phyloP scores from a whole-genome alignment of 345 rosid genomes.

The Anacardium occidentale region DNA sequence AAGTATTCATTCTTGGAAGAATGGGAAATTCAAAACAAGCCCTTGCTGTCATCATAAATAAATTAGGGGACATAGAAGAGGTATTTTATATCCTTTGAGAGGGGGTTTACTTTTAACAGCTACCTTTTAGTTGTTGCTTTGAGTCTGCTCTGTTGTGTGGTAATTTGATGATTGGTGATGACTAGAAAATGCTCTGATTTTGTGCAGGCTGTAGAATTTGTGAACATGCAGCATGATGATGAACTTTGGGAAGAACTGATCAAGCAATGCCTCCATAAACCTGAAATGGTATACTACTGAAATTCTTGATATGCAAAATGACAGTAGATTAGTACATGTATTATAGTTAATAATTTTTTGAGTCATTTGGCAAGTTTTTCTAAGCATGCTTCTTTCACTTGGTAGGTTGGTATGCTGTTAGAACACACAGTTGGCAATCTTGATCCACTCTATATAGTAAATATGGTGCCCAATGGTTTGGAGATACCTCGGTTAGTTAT shows the following conservation, averaged over 20 bases:
- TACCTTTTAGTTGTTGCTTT: constrained; percentile 14
- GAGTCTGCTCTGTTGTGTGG: background rate
- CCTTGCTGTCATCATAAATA: constrained; percentile 83
- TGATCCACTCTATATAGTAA: constrained; percentile 94
- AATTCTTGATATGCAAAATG: background rate
- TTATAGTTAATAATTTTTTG: background rate
- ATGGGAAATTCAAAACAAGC: constrained; percentile 97
- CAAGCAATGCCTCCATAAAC: constrained; percentile 88
- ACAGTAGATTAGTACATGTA: background rate
- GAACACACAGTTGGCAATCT: constrained; percentile 99
- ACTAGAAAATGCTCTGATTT: constrained; percentile 22
- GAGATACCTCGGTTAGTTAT: constrained; percentile 93
- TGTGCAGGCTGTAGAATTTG: constrained; percentile 98
- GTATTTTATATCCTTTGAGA: constrained; percentile 33
- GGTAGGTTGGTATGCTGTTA: constrained; percentile 86
- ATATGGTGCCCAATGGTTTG: constrained; percentile 96
- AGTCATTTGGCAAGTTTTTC: background rate
- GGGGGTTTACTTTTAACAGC: background rate
- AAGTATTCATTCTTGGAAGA: constrained; percentile 95
- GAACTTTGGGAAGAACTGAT: constrained; percentile 99
- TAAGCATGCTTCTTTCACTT: constrained; percentile 27
- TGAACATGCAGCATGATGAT: constrained; percentile 93
- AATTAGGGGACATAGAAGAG: constrained; percentile 96
- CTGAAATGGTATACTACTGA: constrained; percentile 76
- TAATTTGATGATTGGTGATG: constrained; percentile 15